Conservation (phyloP, 225 moss, liverwort and hornwort species). For the Sphagnum contortum region DNA sequence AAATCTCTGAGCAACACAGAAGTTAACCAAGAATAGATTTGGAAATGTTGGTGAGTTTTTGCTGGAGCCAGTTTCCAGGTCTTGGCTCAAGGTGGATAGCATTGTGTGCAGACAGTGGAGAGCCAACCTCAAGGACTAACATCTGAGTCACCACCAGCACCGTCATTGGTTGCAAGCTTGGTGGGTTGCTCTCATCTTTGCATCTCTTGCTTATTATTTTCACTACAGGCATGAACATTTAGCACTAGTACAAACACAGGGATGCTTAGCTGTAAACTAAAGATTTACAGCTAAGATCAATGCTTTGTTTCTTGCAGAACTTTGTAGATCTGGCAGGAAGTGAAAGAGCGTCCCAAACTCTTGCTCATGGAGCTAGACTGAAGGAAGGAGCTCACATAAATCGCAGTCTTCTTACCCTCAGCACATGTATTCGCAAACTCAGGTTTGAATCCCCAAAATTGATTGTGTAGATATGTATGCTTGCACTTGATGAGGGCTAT, state of each 20-base stretch:
- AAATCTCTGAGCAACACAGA: no score
- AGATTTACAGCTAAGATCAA: no score
- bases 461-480: no score
- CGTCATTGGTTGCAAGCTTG: conserved; percentile 80
- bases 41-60: no score
- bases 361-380: conserved; percentile 75
- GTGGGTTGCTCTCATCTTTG: conserved; percentile 17
- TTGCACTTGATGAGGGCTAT: no score
- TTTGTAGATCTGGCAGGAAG: conserved; percentile 99
- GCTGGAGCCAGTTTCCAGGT: no score
- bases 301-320: conserved; percentile 29
- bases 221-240: no score
- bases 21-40: no score
- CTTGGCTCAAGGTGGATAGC: no score
- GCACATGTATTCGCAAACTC: conserved; percentile 95
- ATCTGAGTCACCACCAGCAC: conserved; percentile 35
- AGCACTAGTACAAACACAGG: no score
- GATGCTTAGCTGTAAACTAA: no score
- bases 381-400: conserved; percentile 98
- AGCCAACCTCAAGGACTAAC: conserved; percentile 62
- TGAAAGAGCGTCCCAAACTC: conserved; percentile 93
- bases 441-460: conserved; percentile 27
- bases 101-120: conserved; percentile 60
- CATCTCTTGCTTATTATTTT: no score
- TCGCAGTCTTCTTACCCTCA: conserved; percentile 83